Base-by-base conservation (phyloP, 371 early-diverging fungal species). In the Circinella umbellata region DNA sequence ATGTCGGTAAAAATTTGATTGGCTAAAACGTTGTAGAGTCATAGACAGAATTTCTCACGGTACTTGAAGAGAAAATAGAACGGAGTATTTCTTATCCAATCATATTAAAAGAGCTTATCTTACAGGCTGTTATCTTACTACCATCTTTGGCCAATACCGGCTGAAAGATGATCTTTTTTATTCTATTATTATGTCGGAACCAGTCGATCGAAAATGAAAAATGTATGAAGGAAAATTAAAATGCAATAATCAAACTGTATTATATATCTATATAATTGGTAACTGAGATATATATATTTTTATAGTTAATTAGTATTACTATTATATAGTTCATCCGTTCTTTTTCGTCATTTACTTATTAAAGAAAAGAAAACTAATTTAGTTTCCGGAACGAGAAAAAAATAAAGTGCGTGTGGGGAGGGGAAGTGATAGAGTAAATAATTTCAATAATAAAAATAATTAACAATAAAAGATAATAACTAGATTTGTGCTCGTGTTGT, bases 101-200 rank as follows among this genome's bases (percentile, higher is more conserved):
- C 39, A 73, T n/a, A 69, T 54, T 54, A 54, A 51, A 20, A 47
- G 27, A 55, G 51, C 74, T 74, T 77, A 77, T 77, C 77, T 55
- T 20, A 51, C 27, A 37, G n/a, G n/a, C 14, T 65, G 68, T 71
- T 76, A 76, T 73, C 76, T 73, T 15, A 14, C 68, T 76, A 62
- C 76, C 70, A 72, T 67, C 65, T 71, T 67, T 69, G 68, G 76
- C 70, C 55, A 72, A 67, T 51, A 36, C 46, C 69, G 63, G 36
- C 37, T 48, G 38, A 64, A 47, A 64, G 54, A 65, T 65, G 4
- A 65, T 65, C 65, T 42, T 42, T 42, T 42, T 49, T 17, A 17
- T 18, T 36, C 36, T 65, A 38, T 62, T 18, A 39, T 62, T 62
- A 14, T 14, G 20, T 62, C 47, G 62, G 47, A 42, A 46, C 42